phyloP scores from a whole-genome alignment of 345 rosid genomes.

The Adansonia digitata region DNA sequence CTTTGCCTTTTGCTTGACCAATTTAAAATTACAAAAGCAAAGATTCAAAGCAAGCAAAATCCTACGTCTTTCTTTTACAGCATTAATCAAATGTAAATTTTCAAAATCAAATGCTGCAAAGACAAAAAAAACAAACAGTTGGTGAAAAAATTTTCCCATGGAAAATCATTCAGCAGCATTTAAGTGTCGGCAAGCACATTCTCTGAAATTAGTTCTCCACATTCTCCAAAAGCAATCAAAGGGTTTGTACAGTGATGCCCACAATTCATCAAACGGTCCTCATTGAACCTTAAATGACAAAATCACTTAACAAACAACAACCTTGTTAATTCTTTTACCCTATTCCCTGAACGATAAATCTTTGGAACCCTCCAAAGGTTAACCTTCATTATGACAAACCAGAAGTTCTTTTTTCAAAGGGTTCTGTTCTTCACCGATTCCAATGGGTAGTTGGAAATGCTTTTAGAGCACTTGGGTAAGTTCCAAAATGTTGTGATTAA shows the following conservation, averaged over 20 bases:
- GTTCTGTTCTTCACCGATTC: slow-evolving; percentile 6
- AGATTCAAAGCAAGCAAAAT: not conserved
- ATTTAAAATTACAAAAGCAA: slow-evolving; percentile 8
- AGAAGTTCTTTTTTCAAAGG: not conserved
- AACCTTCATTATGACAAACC: not conserved
- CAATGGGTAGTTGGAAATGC: slow-evolving; percentile 10
- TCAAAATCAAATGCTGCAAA: not conserved
- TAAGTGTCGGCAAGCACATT: slow-evolving; percentile 14
- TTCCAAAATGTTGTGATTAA: not conserved
- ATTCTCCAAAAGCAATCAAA: not conserved
- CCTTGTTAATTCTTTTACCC: not conserved
- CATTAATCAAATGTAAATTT: not conserved
- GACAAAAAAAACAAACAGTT: not conserved
- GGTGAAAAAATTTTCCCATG: not conserved
- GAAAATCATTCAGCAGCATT: not conserved
- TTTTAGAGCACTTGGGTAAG: slow-evolving; percentile 5
- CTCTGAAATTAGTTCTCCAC: not conserved
- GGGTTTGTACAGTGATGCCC: not conserved
- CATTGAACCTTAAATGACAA: not conserved
- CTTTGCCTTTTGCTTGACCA: not conserved
- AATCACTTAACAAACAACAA: not conserved
- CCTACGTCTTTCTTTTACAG: not conserved
- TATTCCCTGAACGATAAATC: not conserved
- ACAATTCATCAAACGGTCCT: not conserved
- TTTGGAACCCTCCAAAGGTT: slow-evolving; percentile 1